Conservation (phyloP, 2,329 filamentous ascomycete genomes). For the Harringtonia lauricola region DNA sequence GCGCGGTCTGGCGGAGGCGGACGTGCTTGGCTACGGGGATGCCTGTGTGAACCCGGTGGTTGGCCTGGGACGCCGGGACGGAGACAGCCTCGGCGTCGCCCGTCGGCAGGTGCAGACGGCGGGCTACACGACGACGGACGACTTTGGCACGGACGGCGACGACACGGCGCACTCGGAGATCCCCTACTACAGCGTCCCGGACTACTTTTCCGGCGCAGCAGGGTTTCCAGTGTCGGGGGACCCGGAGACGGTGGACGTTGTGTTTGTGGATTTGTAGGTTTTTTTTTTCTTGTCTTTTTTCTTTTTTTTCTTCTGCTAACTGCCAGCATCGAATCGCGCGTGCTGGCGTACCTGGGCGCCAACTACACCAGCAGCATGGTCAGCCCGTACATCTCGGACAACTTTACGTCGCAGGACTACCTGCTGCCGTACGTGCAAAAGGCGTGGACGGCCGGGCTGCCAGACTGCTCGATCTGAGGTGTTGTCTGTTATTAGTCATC, state of each 20-base stretch:
- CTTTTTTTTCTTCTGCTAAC: background rate
- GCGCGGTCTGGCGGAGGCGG: conserved; percentile 24
- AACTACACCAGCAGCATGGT: conserved; percentile 23
- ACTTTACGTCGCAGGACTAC: conserved; percentile 28
- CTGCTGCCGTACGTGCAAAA: conserved; percentile 26
- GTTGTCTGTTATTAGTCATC: background rate
- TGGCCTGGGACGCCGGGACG: conserved; percentile 3
- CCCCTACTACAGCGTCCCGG: conserved; percentile 33
- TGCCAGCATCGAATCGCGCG: conserved; percentile 24
- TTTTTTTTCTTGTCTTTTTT: background rate
- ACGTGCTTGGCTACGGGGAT: conserved; percentile 25
- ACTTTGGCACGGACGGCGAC: conserved; percentile 44
- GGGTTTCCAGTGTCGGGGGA: conserved; percentile 33
- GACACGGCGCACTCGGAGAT: conserved; percentile 41
- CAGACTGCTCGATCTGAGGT: conserved; percentile 21
- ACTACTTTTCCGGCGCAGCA: conserved; percentile 37
- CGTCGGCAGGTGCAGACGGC: conserved; percentile 35
- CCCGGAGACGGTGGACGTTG: conserved; percentile 36
- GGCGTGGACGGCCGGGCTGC: conserved; percentile 24
- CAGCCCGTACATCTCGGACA: conserved; percentile 26
- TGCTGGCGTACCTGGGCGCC: conserved; percentile 25
- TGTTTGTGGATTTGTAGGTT: conserved; percentile 41
- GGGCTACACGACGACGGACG: conserved; percentile 44
- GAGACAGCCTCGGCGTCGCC: conserved; percentile 21
- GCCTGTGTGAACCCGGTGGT: conserved; percentile 34